Conservation (phyloP, 2,329 filamentous ascomycete genomes). For the Neofusicoccum umdonicola region DNA sequence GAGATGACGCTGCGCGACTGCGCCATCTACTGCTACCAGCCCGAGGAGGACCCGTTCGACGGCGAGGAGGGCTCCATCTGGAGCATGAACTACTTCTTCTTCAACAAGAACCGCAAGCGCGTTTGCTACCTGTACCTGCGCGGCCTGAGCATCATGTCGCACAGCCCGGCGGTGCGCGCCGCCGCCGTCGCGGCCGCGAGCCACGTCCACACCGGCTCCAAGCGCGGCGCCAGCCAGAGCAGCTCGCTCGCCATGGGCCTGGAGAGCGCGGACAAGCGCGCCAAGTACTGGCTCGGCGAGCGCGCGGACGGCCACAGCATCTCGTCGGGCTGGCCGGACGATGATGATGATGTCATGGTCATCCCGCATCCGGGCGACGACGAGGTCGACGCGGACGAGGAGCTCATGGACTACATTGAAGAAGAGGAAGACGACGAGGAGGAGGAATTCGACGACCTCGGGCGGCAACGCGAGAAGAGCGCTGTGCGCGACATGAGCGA, state of each 20-base stretch:
- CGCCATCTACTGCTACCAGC: constrained; percentile 83
- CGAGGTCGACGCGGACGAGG: constrained; percentile 36
- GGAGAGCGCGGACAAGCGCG: constrained; percentile 67
- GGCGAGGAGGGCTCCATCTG: constrained; percentile 92
- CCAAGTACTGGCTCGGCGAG: constrained; percentile 83
- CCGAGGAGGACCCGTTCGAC: constrained; percentile 85
- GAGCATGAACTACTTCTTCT: constrained; percentile 96
- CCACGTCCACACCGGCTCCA: background rate
- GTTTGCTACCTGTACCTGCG: constrained; percentile 93
- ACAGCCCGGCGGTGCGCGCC: constrained; percentile 49
- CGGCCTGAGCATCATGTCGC: constrained; percentile 75
- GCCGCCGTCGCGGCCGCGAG: background rate
- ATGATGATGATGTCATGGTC: constrained; percentile 43
- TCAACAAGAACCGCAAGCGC: constrained; percentile 87
- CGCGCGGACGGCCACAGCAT: constrained; percentile 35
- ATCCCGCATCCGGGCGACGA: constrained; percentile 37
- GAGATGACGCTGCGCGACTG: constrained; percentile 92
- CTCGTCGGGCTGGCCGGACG: constrained; percentile 37
- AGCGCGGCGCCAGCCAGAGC: background rate
- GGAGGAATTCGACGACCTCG: constrained; percentile 33
- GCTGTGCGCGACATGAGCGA: constrained; percentile 53
- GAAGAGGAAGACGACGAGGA: constrained; percentile 24
- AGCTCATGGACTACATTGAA: constrained; percentile 17
- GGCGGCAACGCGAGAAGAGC: constrained; percentile 29
- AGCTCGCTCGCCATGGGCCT: constrained; percentile 6